Percentiles rank a stretch among this genome's conserved stretches.
These are phyloP conservation scores for Selaginella moellendorffii DNA, from an alignment of 75 land plant species.

Conservation along the genomic window DNA sequence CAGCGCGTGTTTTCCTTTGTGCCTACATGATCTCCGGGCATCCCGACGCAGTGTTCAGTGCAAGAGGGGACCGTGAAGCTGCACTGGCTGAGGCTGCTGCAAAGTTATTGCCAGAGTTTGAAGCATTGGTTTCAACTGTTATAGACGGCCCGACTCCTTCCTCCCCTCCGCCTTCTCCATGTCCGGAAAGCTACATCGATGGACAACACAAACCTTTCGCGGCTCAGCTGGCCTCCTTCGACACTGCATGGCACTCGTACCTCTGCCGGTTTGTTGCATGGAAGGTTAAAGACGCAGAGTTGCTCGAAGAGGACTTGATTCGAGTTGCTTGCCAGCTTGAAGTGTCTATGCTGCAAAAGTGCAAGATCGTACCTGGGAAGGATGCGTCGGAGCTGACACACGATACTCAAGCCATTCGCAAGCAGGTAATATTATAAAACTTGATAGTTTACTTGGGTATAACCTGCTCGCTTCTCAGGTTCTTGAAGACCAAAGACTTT, in stretches of 20 bases:
- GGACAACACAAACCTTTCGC: constrained; percentile 34
- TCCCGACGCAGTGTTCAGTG: constrained; percentile 91
- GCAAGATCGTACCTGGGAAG: constrained; percentile 54
- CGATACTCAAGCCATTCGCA: constrained; percentile 76
- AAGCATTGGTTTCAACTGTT: constrained; percentile 46
- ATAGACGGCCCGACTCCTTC: constrained; percentile 42
- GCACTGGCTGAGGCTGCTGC: constrained; percentile 62
- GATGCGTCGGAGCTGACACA: constrained; percentile 36
- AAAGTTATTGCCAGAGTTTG: constrained; percentile 67
- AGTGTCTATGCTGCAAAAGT: constrained; percentile 87
- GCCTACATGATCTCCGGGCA: constrained; percentile 96
- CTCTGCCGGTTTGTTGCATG: constrained; percentile 79
- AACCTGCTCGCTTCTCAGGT: constrained; percentile 35
- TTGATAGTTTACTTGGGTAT: not conserved
- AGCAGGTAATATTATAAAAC: constrained; percentile 38
- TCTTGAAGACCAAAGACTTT: constrained; percentile 64
- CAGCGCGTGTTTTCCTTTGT: constrained; percentile 73
- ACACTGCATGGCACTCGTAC: constrained; percentile 81
- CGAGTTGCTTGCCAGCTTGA: constrained; percentile 93
- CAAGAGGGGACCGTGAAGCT: constrained; percentile 60
- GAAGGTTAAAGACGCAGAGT: constrained; percentile 89
- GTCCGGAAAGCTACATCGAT: constrained; percentile 11
- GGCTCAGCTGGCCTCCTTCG: constrained; percentile 66
- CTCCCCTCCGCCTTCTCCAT: constrained; percentile 17
- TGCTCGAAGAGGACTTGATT: constrained; percentile 79